A percentile compares a stretch with the other conserved stretches of the same genome.
Conservation (phyloP, 2,329 filamentous ascomycete genomes). For the Cladosporium austrohemisphaericum region DNA sequence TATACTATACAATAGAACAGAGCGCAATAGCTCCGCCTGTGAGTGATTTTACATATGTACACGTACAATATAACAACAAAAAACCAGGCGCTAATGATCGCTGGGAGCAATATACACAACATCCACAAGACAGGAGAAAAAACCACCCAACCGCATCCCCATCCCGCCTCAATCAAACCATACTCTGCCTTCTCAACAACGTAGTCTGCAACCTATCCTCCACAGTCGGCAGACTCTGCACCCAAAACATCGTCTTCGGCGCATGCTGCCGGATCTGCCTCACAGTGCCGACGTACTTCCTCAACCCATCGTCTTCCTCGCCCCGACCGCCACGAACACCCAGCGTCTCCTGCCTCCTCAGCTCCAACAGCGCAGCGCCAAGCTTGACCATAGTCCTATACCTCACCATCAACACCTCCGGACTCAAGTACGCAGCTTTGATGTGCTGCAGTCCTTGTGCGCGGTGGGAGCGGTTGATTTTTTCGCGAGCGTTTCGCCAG, state of each 20-base stretch:
- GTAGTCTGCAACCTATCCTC: constrained; percentile 28
- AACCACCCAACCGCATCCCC: no score
- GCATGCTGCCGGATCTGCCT: constrained; percentile 33
- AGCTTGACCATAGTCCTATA: constrained; percentile 44
- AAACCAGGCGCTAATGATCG: no score
- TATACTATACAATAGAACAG: no score
- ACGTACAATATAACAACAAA: no score
- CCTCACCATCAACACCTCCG: constrained; percentile 34
- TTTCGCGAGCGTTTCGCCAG: constrained; percentile 50
- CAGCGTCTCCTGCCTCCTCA: constrained; percentile 35
- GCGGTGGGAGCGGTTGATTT: constrained; percentile 5
- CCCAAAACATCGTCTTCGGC: constrained; percentile 39
- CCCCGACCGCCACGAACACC: constrained; percentile 17
- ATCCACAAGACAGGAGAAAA: no score
- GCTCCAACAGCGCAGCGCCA: constrained; percentile 34
- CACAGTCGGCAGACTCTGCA: constrained; percentile 42
- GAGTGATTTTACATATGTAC: no score
- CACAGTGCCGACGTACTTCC: constrained; percentile 26
- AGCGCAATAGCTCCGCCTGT: no score
- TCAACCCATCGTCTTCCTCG: constrained; percentile 20
- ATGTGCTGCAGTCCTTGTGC: constrained; percentile 29
- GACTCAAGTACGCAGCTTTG: constrained; percentile 25
- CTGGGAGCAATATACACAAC: no score
- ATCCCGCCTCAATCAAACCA: no score
- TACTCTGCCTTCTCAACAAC: constrained; percentile 8